Conservation (phyloP, 108 stramenopile species). For the Epithemia pelagica region DNA sequence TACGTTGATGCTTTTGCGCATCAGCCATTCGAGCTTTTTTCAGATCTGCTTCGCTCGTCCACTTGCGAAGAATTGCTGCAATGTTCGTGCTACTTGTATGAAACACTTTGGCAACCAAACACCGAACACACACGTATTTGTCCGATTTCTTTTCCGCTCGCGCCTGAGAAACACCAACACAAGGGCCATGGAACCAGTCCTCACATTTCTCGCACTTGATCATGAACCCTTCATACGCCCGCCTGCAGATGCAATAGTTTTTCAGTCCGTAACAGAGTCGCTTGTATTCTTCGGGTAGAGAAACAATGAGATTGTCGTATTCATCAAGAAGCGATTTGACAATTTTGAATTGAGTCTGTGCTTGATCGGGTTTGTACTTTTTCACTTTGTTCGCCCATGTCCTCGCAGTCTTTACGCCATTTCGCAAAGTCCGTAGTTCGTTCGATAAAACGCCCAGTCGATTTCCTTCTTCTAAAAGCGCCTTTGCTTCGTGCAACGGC, state of each 20-base stretch:
- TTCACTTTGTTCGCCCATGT: constrained; percentile 55
- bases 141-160: constrained; percentile 64
- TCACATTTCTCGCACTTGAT: constrained; percentile 90
- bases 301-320: constrained; percentile 51
- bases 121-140: constrained; percentile 76
- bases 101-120: constrained; percentile 47
- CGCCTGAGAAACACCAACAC: constrained; percentile 72
- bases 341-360: constrained; percentile 22
- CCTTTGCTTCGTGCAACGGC: constrained; percentile 46
- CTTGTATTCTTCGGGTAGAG: constrained; percentile 60
- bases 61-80: constrained; percentile 52
- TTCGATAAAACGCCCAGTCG: constrained; percentile 44
- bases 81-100: constrained; percentile 32
- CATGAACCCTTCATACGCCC: constrained; percentile 95
- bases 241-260: constrained; percentile 85
- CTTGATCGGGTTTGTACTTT: constrained; percentile 38
- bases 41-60: constrained; percentile 55
- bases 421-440: constrained; percentile 45
- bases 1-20: constrained; percentile 59
- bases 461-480: constrained; percentile 43
- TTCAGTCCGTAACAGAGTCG: constrained; percentile 51
- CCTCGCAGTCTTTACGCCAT: constrained; percentile 38
- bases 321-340: constrained; percentile 56
- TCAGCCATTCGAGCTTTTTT: constrained; percentile 56
- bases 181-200: constrained; percentile 93